These are phyloP conservation scores for Salix arbutifolia DNA, from an alignment of 345 rosid species.

Conservation along the genomic window DNA sequence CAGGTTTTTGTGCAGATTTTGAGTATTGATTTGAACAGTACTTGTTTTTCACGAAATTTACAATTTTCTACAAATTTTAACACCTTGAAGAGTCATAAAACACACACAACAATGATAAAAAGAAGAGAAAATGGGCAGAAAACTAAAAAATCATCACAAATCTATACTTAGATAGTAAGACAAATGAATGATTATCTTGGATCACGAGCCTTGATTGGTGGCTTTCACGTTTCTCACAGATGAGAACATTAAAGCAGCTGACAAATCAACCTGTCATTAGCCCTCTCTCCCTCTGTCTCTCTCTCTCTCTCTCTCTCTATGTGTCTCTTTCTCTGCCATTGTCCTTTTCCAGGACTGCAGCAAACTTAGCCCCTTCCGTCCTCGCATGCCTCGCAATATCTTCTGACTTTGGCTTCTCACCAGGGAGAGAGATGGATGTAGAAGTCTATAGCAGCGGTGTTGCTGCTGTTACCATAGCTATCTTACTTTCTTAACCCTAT, in stretches of 20 bases:
- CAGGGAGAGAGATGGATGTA: not conserved
- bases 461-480: not conserved
- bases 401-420: too few relatives aligned
- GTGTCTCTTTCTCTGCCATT: too few relatives aligned
- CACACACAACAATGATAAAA: not conserved
- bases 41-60: too few relatives aligned
- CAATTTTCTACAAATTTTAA: too few relatives aligned
- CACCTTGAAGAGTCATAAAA: not conserved
- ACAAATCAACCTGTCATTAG: not conserved
- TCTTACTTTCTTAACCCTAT: too few relatives aligned
- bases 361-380: not conserved
- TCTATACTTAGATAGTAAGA: not conserved
- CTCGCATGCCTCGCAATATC: not conserved
- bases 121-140: too few relatives aligned
- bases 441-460: not conserved
- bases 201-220: slow-evolving; percentile 32
- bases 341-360: slow-evolving; percentile 1
- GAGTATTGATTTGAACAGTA: too few relatives aligned
- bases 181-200: slow-evolving; percentile 20
- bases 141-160: not conserved
- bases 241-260: not conserved
- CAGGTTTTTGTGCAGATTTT: too few relatives aligned
- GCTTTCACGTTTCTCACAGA: slow-evolving; percentile 26
- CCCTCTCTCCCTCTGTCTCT: not conserved
- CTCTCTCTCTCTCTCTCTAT: not conserved